These are phyloP conservation scores for Scortechinia acanthostroma DNA, from an alignment of 2,329 filamentous ascomycete genomes.

Conservation along the genomic window DNA sequence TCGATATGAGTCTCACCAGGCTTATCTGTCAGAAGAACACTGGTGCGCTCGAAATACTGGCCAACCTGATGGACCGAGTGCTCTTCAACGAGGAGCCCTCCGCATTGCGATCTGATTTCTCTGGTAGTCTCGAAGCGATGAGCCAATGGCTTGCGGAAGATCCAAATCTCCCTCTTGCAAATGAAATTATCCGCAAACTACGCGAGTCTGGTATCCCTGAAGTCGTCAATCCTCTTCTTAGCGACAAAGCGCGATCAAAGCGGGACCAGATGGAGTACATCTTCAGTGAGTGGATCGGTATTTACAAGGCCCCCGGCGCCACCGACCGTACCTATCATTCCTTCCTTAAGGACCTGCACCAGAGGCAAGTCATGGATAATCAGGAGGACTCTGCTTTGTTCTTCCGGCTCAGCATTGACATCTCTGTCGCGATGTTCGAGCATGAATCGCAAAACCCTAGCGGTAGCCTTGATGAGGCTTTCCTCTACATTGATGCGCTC, in stretches of 20 bases:
- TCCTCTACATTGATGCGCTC: conserved; percentile 68
- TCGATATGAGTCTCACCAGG: conserved; percentile 25
- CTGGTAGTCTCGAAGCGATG: conserved; percentile 13
- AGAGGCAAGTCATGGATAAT: conserved; percentile 63
- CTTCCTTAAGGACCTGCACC: conserved; percentile 80
- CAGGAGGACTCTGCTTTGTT: conserved; percentile 75
- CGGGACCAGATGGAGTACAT: conserved; percentile 87
- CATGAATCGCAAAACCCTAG: conserved; percentile 53
- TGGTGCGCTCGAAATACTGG: conserved; percentile 12
- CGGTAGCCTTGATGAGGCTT: conserved; percentile 48
- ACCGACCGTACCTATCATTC: conserved; percentile 65
- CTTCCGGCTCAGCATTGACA: conserved; percentile 73
- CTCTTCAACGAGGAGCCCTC: conserved; percentile 10
- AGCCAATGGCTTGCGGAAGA: conserved; percentile 13
- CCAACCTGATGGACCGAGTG: conserved; percentile 12
- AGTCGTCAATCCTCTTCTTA: conserved; percentile 35
- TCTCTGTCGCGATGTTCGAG: conserved; percentile 73
- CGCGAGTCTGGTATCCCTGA: conserved; percentile 29
- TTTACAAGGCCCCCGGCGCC: conserved; percentile 71
- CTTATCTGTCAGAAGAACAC: conserved; percentile 11
- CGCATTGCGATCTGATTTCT: conserved; percentile 14
- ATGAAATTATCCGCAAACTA: conserved; percentile 36
- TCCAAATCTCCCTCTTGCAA: conserved; percentile 21
- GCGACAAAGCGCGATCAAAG: conserved; percentile 48
- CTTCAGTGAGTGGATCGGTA: conserved; percentile 88